Evolutionary conservation across 225 moss, liverwort and hornwort genomes (phyloP), one percentile per base, ranked within the genome.

Genomic region (Straminergon stramineum): DNA sequence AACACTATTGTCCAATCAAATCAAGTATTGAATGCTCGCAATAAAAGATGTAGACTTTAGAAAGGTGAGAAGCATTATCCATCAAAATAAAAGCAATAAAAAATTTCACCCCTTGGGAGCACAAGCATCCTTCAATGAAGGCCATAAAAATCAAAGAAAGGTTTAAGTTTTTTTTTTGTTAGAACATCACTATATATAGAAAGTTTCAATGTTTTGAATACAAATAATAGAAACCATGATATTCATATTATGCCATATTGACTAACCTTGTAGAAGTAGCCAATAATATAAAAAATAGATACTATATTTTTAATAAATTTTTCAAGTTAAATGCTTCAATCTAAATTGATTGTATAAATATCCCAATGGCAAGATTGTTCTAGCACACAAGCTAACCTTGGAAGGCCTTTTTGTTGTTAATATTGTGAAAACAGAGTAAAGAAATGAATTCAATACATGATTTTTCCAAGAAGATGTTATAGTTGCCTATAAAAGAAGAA

Each of bases 41-140:
- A 26, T 10, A 10, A 23, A 79, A 8, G 0, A n/a, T 26, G 16
- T 37, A 16, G 26, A 15, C 0, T 4, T 52, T 52, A 7, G 4
- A 76, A 76, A 34, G 2, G 34, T 23, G 6, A 56, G 0, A 37
- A 79, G 6, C 26, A 56, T 24, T 79, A 0, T 26, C 37, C 11
- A 56, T 79, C 4, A 23, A 15, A 56, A 37, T 2, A 56, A 19
- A 4, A 35, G 5, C 22, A 55, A 55, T 9, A 14, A 22, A 52
- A 39, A 20, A 8, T 30, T 34, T 52, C 34, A 34, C 1, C 52
- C 8, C 1, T 34, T 30, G 9, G 4, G 0, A 35, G 4, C 0
- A 0, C 15, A 56, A 56, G 23, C 0, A 0, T 2, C 14, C 15
- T 55, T 78, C 1, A 0, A 35, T 35, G 0, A 24, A 37, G 4